Evolutionary conservation across 2,329 filamentous ascomycete genomes (phyloP).

Genomic region (Monilinia polystroma): DNA sequence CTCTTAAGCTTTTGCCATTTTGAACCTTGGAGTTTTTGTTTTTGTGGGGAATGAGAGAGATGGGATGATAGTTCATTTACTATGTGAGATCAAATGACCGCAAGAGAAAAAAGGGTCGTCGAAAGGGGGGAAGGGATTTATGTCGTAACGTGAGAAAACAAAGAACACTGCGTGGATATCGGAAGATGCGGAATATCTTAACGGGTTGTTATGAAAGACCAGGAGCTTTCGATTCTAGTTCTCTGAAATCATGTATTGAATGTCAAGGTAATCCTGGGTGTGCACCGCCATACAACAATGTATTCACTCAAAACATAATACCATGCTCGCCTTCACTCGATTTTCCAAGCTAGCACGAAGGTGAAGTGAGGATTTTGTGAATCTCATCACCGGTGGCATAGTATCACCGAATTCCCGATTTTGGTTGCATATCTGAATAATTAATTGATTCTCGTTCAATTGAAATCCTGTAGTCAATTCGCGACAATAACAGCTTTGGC

Average conservation of each 20-base stretch:
- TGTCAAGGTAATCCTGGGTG: not conserved
- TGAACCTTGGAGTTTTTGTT: too few species aligned
- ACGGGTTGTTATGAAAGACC: not conserved
- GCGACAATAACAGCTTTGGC: not conserved
- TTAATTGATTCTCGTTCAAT: not conserved
- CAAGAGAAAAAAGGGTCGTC: too few species aligned
- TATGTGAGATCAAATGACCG: too few species aligned
- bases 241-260: too few species aligned
- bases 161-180: not conserved
- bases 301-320: not conserved
- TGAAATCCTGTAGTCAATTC: not conserved
- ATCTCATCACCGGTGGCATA: not conserved
- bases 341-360: not conserved
- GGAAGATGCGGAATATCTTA: not conserved
- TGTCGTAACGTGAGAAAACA: not conserved
- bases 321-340: not conserved
- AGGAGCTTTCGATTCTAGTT: too few species aligned
- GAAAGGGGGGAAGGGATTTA: not conserved
- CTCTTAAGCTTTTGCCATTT: not conserved
- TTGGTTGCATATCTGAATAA: slow-evolving; percentile 6
- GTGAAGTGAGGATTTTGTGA: not conserved
- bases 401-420: not conserved
- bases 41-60: not conserved
- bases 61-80: not conserved
- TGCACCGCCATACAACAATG: not conserved